phyloP scores from a whole-genome alignment of 306 rosid genomes.

The Aeschynomene evenia region DNA sequence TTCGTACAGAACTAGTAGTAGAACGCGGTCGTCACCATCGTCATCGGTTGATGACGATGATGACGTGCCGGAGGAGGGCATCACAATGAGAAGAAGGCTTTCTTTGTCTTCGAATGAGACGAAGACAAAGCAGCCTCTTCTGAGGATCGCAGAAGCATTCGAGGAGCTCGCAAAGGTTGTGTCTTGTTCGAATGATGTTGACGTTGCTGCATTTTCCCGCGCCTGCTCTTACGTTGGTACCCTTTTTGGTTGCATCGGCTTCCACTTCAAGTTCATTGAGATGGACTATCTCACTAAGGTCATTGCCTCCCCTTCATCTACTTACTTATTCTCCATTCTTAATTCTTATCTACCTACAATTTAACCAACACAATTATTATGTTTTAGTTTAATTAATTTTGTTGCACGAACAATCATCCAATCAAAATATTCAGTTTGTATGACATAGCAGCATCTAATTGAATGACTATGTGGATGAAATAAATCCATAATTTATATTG shows the following conservation, averaged over 20 bases:
- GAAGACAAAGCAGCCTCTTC: constrained; percentile 18
- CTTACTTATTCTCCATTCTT: too few relatives aligned
- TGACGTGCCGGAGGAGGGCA: not conserved
- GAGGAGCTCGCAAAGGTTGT: constrained; percentile 9
- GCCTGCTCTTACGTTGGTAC: constrained; percentile 19
- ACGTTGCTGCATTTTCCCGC: constrained; percentile 17
- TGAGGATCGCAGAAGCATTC: constrained; percentile 21
- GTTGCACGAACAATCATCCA: too few relatives aligned
- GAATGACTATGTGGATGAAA: too few relatives aligned
- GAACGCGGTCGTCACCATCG: not conserved
- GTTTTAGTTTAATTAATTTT: too few relatives aligned
- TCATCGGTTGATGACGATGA: not conserved
- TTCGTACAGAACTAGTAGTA: not conserved
- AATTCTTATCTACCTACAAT: too few relatives aligned
- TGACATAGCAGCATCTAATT: too few relatives aligned
- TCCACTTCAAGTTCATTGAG: constrained; percentile 29
- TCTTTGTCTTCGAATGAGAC: not conserved
- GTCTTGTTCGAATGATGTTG: not conserved
- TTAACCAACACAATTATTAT: too few relatives aligned
- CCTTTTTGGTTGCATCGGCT: constrained; percentile 16
- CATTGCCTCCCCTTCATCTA: too few relatives aligned
- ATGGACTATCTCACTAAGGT: constrained; percentile 32
- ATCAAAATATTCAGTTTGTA: too few relatives aligned
- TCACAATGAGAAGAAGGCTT: not conserved
- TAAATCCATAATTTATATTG: too few relatives aligned